Conservation (phyloP, 140 eudicot species). For the Cichorium intybus region DNA sequence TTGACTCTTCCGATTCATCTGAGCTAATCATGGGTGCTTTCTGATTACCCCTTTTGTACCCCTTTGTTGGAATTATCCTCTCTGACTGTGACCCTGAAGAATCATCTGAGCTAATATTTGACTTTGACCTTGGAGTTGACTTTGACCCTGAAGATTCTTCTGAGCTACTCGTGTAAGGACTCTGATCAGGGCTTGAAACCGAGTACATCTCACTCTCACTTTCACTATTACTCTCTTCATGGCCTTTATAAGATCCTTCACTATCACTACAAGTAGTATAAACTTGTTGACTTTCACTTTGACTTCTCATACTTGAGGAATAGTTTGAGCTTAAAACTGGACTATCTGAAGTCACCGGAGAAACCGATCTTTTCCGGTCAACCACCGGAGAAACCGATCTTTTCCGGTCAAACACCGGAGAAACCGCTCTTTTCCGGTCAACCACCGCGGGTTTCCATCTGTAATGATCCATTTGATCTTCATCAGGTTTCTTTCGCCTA, state of each 20-base stretch:
- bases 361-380: not conserved
- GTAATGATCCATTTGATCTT: constrained; percentile 18
- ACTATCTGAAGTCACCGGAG: constrained; percentile 28
- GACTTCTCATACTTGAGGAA: constrained; percentile 35
- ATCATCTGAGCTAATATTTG: not conserved
- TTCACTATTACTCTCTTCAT: constrained; percentile 33
- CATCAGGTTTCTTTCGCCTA: constrained; percentile 15
- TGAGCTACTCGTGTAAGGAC: constrained; percentile 10
- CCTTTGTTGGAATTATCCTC: not conserved
- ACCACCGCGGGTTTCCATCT: constrained; percentile 8
- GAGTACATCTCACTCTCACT: constrained; percentile 32
- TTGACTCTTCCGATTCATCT: constrained; percentile 10
- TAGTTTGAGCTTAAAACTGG: constrained; percentile 25
- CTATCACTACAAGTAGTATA: constrained; percentile 31
- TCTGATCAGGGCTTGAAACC: constrained; percentile 22
- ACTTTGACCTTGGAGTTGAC: not conserved
- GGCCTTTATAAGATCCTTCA: constrained; percentile 25
- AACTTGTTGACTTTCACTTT: constrained; percentile 24
- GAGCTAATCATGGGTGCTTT: constrained; percentile 6
- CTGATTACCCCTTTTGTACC: not conserved
- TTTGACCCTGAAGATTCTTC: constrained; percentile 2
- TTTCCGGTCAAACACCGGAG: too few species aligned
- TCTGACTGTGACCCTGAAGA: not conserved
- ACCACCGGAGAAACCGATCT: too few species aligned
- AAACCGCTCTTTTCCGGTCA: constrained; percentile 16